Conservation (phyloP, 2,329 filamentous ascomycete species). For the Penicillium sp. region DNA sequence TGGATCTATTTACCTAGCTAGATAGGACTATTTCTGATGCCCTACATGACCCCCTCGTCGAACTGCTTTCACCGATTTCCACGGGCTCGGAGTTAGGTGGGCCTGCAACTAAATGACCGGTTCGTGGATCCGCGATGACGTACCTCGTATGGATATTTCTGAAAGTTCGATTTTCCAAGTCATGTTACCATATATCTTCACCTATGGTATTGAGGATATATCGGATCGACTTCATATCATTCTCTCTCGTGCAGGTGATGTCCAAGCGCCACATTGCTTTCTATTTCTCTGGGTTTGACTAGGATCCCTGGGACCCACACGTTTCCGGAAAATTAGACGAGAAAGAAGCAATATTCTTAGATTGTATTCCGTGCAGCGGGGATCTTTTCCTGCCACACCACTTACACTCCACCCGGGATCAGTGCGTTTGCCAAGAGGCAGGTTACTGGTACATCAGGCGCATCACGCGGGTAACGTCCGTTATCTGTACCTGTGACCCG, state of each 20-base stretch:
- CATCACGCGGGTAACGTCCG: not conserved
- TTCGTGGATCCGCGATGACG: slow-evolving; percentile 7
- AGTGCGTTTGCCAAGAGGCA: not conserved
- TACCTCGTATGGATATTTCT: not conserved
- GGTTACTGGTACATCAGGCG: not conserved
- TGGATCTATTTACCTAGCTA: no score
- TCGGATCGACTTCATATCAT: not conserved
- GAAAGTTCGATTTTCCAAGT: not conserved
- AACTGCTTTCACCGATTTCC: not conserved
- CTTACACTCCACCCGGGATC: not conserved
- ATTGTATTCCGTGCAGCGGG: not conserved
- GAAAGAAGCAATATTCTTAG: not conserved
- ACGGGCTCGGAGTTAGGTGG: not conserved
- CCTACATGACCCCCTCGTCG: not conserved
- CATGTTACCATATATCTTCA: not conserved
- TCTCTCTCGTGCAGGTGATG: slow-evolving; percentile 1
- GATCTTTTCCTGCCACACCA: not conserved
- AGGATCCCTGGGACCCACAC: slow-evolving; percentile 9
- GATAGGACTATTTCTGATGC: no score
- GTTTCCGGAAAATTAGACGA: slow-evolving; percentile 18
- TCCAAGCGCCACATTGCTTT: not conserved
- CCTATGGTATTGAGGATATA: not conserved
- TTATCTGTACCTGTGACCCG: not conserved
- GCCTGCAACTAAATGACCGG: not conserved
- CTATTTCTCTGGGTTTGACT: no score